Evolutionary conservation across 805 yeast species (phyloP).

Genomic region (Yarrowia keelungensis): DNA sequence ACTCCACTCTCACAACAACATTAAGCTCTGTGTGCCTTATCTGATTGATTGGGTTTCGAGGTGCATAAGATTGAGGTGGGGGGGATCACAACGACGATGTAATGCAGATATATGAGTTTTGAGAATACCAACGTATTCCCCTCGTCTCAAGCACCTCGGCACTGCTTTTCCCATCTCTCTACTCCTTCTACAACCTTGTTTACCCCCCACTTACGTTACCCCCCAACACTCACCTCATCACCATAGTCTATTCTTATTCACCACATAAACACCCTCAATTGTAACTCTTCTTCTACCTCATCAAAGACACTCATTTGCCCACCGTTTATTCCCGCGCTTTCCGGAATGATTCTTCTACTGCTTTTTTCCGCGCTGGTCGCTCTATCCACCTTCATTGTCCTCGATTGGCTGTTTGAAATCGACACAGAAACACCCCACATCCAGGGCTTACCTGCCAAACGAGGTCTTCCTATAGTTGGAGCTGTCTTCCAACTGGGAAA

Average conservation of each 20-base stretch:
- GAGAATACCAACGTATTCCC: too few relatives aligned
- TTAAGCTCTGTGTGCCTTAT: constrained; percentile 9
- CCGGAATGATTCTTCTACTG: constrained; percentile 20
- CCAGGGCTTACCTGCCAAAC: constrained; percentile 54
- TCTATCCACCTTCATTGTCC: constrained; percentile 11
- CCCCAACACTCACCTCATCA: not conserved
- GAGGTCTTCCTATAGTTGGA: constrained; percentile 61
- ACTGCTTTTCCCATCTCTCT: not conserved
- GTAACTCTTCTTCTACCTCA: not conserved
- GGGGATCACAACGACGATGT: too few relatives aligned
- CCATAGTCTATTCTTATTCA: too few relatives aligned
- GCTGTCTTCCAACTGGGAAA: constrained; percentile 54
- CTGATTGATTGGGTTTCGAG: constrained; percentile 6
- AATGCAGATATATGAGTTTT: too few relatives aligned
- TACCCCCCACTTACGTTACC: not conserved
- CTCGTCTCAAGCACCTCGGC: too few relatives aligned
- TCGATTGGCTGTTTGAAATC: constrained; percentile 40
- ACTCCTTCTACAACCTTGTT: not conserved
- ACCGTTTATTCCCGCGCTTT: not conserved
- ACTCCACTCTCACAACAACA: not conserved
- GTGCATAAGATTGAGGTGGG: too few relatives aligned
- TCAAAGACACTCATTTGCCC: not conserved
- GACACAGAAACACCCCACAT: constrained; percentile 41
- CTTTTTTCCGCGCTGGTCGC: not conserved
- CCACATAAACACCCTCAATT: not conserved